Evolutionary conservation across 805 yeast species (phyloP), one percentile per base, ranked within the genome.

Genomic region (Sugiyamaella marilandica): DNA sequence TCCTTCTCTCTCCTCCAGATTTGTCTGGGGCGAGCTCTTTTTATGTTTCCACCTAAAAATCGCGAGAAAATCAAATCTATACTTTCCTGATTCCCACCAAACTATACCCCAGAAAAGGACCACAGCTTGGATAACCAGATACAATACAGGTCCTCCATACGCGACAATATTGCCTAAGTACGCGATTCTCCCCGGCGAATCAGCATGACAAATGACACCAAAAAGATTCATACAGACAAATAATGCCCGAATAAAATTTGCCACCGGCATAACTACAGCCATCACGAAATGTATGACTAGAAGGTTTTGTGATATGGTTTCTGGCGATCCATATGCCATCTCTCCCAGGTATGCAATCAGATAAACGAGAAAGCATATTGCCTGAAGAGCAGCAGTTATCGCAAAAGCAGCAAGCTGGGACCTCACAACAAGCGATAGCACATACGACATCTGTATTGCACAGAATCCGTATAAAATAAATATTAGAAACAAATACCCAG

Each of bases 321-420:
- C 44, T 1, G 70, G 65, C 10, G 60, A 56, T 2, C 65, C 71
- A 50, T 65, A 68, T 8, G 69, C 63, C 51, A 60, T 49, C 8
- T 62, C 59, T 5, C 64, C 60, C 41, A 68, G 54, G 51, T 64
- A 62, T 1, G 67, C 68, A 49, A 68, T 59, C 49, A 68, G 52
- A 55, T 66, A 68, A 10, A 67, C 54, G 51, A 68, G 49, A 49
- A 68, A 63, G 47, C 61, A 65, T 16, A 60, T 53, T 49, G 68
- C 67, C 50, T 67, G 69, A 48, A 59, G 57, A 32, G 68, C 68
- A 7, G 71, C 71, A 2, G 66, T 62, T 26, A 64, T 41, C 1
- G 72, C 72, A 57, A 69, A 68, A 2, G 72, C 71, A 2, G 83
- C 69, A 26, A 68, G 53, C 44, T 67, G 69, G 5, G 69, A 62